A percentile compares a stretch with the other conserved stretches of the same genome.
Conservation (phyloP, 257 asterid genomes). For the Primulina tabacum region DNA sequence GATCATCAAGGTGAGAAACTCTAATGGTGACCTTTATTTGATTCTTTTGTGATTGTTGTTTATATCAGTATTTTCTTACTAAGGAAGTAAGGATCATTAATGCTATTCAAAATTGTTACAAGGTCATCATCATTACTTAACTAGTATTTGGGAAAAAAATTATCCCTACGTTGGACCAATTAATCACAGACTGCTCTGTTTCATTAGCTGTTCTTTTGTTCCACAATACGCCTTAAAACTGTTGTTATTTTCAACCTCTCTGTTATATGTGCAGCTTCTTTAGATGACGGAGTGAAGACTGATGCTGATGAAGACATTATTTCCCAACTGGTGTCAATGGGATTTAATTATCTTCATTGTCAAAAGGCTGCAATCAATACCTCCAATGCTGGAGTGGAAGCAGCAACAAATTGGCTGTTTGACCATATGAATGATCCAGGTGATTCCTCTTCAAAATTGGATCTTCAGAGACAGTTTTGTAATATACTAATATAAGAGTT, state of each 20-base stretch:
- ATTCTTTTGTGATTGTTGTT: background rate
- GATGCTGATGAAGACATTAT: slow-evolving; percentile 71
- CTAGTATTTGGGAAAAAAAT: background rate
- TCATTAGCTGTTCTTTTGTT: background rate
- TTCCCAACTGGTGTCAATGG: slow-evolving; percentile 80
- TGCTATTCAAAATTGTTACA: slow-evolving; percentile 8
- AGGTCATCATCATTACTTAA: slow-evolving; percentile 1
- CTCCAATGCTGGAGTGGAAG: slow-evolving; percentile 72
- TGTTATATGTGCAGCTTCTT: slow-evolving; percentile 44
- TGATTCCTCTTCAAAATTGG: slow-evolving; percentile 28
- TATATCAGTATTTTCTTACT: slow-evolving; percentile 3
- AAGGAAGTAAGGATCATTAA: background rate
- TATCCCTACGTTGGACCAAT: no score
- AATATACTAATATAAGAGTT: background rate
- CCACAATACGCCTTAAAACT: background rate
- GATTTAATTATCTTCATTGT: slow-evolving; percentile 77
- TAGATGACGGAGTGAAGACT: slow-evolving; percentile 40
- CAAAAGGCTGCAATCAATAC: slow-evolving; percentile 92
- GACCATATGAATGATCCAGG: slow-evolving; percentile 89
- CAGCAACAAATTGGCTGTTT: slow-evolving; percentile 88
- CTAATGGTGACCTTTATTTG: background rate
- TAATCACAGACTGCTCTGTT: no score
- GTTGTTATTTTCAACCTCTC: slow-evolving; percentile 19
- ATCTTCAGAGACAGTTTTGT: slow-evolving; percentile 16
- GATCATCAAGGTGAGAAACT: slow-evolving; percentile 1